Base-by-base conservation (phyloP, 352 stramenopile species). In the Paralagenidium karlingii region DNA sequence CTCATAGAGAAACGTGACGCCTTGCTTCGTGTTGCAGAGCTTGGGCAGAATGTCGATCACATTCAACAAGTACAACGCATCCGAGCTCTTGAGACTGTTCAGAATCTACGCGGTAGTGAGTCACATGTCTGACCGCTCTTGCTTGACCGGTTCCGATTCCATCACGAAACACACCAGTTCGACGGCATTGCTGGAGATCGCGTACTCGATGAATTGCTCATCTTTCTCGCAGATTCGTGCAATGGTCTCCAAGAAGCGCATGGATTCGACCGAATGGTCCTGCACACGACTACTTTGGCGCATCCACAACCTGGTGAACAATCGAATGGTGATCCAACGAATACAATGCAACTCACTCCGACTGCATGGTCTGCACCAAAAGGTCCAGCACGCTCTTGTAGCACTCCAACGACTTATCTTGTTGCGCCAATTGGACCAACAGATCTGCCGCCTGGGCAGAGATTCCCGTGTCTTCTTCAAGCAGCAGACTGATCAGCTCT, bases 11-110 rank as follows among this genome's bases (percentile, higher is more conserved):
- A 86, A 53, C 40, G 67, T 46, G 27, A 89, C 54, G 11, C 78
- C 78, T 20, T 68, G 45, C 11, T 68, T 61, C 5, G 71, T 87
- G 24, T 70, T 56, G 40, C 71, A 82, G 12, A 91, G 40, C 11
- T 68, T 75, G 1, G 75, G 75, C 13, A 91, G 49, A 36, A 91
- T 55, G 43, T 91, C 78, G 10, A 89, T 54, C 15, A 91, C 55
- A 34, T 86, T 91, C 73, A 91, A 82, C 47, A 87, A 47, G 42
- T 89, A 87, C 15, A 91, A 49, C 5, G 69, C 50, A 36, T 91
- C 78, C n/a, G 68, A 60, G 8, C 75, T 86, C 48, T 81, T 65
- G 24, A 91, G 52, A 27, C 70, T 75, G 20, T 74, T 51, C 25
- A 91, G 37, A 44, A 91, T 60, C 78, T 89, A 37, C 30, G 36